Conservation (phyloP, 306 rosid species). For the Quercus alba region DNA sequence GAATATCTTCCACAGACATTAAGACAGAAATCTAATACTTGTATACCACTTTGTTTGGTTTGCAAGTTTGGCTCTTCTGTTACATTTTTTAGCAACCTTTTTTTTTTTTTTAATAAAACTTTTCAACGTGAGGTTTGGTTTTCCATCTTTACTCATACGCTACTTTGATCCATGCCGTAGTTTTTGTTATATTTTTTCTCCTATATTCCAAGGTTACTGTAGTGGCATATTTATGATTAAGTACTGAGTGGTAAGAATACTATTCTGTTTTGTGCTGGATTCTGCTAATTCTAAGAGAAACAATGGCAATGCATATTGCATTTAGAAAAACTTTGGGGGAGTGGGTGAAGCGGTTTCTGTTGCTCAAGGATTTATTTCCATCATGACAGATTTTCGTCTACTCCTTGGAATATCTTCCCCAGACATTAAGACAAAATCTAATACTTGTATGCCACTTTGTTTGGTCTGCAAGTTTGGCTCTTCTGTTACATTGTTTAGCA, state of each 20-base stretch:
- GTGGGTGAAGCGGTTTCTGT: conserved; percentile 30
- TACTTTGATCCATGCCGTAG: not conserved
- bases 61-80: too few relatives aligned
- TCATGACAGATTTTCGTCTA: conserved; percentile 8
- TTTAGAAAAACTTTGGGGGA: conserved; percentile 23
- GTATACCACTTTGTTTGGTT: too few relatives aligned
- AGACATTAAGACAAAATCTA: not conserved
- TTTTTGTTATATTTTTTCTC: not conserved
- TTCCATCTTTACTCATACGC: too few relatives aligned
- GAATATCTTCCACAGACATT: conserved; percentile 30
- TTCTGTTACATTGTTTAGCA: too few relatives aligned
- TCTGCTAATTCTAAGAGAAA: not conserved
- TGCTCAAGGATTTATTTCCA: conserved; percentile 14
- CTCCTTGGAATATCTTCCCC: conserved; percentile 31
- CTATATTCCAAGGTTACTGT: not conserved
- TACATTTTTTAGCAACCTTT: too few relatives aligned
- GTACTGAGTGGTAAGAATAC: not conserved
- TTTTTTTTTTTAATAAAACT: too few relatives aligned
- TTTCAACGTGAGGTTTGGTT: too few relatives aligned
- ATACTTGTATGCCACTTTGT: too few relatives aligned
- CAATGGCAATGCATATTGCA: not conserved
- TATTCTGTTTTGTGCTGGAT: not conserved
- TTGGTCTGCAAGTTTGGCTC: too few relatives aligned
- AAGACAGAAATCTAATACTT: too few relatives aligned
- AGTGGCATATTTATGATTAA: too few relatives aligned